Evolutionary conservation across 2,329 filamentous ascomycete species (phyloP).

Genomic region (Coniochaeta hoffmannii): DNA sequence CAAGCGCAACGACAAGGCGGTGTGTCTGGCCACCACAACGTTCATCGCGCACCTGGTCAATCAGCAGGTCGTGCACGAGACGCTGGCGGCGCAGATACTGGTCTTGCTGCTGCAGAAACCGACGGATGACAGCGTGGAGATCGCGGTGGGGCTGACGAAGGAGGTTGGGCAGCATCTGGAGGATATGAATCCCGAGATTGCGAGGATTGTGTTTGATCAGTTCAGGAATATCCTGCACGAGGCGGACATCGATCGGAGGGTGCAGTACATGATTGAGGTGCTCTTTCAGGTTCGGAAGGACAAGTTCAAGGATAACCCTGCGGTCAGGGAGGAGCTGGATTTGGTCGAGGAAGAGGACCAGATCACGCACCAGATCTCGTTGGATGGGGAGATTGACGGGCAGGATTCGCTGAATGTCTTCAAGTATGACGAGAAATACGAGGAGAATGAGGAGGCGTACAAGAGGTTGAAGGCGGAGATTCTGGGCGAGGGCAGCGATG

Average conservation of each 20-base stretch:
- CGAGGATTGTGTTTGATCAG: slow-evolving; percentile 88
- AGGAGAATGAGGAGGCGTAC: slow-evolving; percentile 86
- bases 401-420: slow-evolving; percentile 91
- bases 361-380: slow-evolving; percentile 77
- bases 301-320: slow-evolving; percentile 90
- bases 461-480: slow-evolving; percentile 89
- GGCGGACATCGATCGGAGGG: slow-evolving; percentile 92
- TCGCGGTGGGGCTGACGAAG: slow-evolving; percentile 85
- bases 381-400: slow-evolving; percentile 78
- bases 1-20: slow-evolving; percentile 92
- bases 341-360: slow-evolving; percentile 97
- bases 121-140: slow-evolving; percentile 95
- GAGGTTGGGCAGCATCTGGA: slow-evolving; percentile 93
- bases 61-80: slow-evolving; percentile 91
- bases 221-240: slow-evolving; percentile 94
- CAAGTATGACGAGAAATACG: slow-evolving; percentile 85
- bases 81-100: slow-evolving; percentile 86
- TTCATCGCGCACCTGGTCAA: slow-evolving; percentile 96
- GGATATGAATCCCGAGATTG: slow-evolving; percentile 86
- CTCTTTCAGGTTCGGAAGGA: slow-evolving; percentile 95
- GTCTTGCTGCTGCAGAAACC: slow-evolving; percentile 90
- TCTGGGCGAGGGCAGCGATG: slow-evolving; percentile 83
- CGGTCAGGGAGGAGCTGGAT: slow-evolving; percentile 87
- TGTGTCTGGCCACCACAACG: slow-evolving; percentile 85
- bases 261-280: slow-evolving; percentile 99